Percentiles rank a stretch among this genome's conserved stretches.
phyloP scores from a whole-genome alignment of 257 asterid species.

The Ajuga chamaepitys region DNA sequence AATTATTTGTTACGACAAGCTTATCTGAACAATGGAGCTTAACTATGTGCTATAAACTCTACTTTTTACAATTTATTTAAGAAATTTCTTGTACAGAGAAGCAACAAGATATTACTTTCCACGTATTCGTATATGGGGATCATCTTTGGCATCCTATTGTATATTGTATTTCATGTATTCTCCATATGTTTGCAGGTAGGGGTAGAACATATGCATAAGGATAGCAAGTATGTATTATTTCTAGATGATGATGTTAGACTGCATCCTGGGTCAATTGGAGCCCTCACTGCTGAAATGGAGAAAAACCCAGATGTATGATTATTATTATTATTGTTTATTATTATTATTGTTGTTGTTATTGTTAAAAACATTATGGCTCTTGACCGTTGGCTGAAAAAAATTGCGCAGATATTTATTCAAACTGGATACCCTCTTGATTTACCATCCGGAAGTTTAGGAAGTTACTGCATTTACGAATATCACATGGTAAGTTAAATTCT shows the following conservation, averaged over 20 bases:
- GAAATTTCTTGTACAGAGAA: slow-evolving; percentile 2
- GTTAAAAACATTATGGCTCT: slow-evolving; percentile 10
- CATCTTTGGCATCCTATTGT: too few relatives aligned
- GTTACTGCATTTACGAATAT: slow-evolving; percentile 98
- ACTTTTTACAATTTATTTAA: background rate
- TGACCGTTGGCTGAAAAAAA: slow-evolving; percentile 10
- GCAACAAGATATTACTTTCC: background rate
- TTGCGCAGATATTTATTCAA: slow-evolving; percentile 92
- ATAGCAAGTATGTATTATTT: slow-evolving; percentile 84
- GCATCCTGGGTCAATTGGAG: slow-evolving; percentile 99
- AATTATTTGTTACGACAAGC: too few relatives aligned
- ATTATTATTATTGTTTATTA: background rate
- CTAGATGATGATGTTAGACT: slow-evolving; percentile 96
- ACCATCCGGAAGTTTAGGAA: slow-evolving; percentile 99
- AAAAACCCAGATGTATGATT: slow-evolving; percentile 80
- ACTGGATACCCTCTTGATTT: slow-evolving; percentile 99
- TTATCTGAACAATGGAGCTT: background rate
- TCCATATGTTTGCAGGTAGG: slow-evolving; percentile 62
- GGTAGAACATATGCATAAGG: slow-evolving; percentile 89
- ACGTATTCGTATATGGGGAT: too few relatives aligned
- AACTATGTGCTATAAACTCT: background rate
- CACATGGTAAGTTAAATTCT: slow-evolving; percentile 69
- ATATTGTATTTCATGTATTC: too few relatives aligned
- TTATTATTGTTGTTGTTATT: slow-evolving; percentile 4
- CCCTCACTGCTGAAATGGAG: slow-evolving; percentile 88